Conservation (phyloP, 441 rosid species). For the Syzygium malaccense region DNA sequence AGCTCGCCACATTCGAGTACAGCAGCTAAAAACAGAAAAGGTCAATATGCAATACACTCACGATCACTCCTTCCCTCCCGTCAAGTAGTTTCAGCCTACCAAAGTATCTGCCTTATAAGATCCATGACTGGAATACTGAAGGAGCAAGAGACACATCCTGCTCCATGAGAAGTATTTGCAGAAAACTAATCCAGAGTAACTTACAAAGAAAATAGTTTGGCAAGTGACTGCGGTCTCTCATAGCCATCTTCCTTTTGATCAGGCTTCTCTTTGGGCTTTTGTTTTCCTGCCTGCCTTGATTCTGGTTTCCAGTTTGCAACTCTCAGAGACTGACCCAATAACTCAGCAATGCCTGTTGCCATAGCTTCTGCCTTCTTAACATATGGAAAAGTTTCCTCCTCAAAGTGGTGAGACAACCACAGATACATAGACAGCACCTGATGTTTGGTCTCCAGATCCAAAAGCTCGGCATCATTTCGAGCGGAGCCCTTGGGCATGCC, state of each 20-base stretch:
- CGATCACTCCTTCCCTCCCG: not conserved
- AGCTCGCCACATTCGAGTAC: not conserved
- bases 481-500: conserved; percentile 92
- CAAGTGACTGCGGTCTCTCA: conserved; percentile 56
- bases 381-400: conserved; percentile 66
- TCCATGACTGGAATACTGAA: not conserved
- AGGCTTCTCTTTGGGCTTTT: conserved; percentile 22
- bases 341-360: conserved; percentile 70
- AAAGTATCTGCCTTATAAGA: not conserved
- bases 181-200: conserved; percentile 9
- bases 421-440: conserved; percentile 87
- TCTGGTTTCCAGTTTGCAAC: conserved; percentile 78
- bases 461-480: conserved; percentile 65
- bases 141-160: not conserved
- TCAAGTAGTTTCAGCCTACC: not conserved
- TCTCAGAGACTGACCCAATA: conserved; percentile 74
- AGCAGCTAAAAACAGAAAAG: not conserved
- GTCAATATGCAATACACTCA: not conserved
- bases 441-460: conserved; percentile 82
- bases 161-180: not conserved
- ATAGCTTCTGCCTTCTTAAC: conserved; percentile 71
- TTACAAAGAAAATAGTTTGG: conserved; percentile 35
- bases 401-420: conserved; percentile 89
- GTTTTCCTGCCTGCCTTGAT: conserved; percentile 39
- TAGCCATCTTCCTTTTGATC: conserved; percentile 27